These are phyloP conservation scores for Boletellus emodensis DNA, from an alignment of 768 basidiomycete genomes.

Conservation along the genomic window DNA sequence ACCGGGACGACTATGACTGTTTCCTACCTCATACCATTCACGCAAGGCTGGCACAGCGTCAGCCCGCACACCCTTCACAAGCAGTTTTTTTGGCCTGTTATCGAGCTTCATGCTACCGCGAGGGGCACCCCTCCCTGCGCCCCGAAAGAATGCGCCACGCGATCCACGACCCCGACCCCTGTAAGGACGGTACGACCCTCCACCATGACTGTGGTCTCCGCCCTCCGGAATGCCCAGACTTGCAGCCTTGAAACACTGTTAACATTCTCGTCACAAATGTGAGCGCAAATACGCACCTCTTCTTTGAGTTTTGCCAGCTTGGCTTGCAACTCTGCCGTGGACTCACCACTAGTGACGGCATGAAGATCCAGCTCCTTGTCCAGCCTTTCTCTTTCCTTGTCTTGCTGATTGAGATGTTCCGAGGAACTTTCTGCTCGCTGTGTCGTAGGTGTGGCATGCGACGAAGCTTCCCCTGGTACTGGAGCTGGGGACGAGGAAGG, in stretches of 20 bases:
- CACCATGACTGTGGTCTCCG: slow-evolving; percentile 33
- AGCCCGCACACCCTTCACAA: slow-evolving; percentile 64
- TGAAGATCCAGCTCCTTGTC: slow-evolving; percentile 81
- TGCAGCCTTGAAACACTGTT: slow-evolving; percentile 50
- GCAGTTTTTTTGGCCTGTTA: slow-evolving; percentile 78
- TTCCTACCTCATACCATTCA: slow-evolving; percentile 78
- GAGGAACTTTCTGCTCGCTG: slow-evolving; percentile 22
- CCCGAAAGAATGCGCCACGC: slow-evolving; percentile 56
- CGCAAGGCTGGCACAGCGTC: slow-evolving; percentile 57
- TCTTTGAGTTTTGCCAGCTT: slow-evolving; percentile 74
- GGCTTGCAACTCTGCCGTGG: slow-evolving; percentile 67
- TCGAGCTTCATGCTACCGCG: slow-evolving; percentile 84
- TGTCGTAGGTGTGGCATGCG: slow-evolving; percentile 24
- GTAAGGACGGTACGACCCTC: slow-evolving; percentile 56
- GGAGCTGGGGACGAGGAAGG: slow-evolving; percentile 24
- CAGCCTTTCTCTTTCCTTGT: slow-evolving; percentile 61
- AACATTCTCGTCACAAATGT: slow-evolving; percentile 4
- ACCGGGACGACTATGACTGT: neutral
- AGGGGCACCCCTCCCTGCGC: slow-evolving; percentile 60
- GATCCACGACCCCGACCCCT: slow-evolving; percentile 63
- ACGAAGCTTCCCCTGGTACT: slow-evolving; percentile 27
- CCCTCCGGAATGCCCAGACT: slow-evolving; percentile 64
- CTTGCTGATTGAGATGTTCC: slow-evolving; percentile 41
- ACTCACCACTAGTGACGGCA: slow-evolving; percentile 42
- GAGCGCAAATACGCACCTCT: slow-evolving; percentile 49